These are phyloP conservation scores for Suhomyces maxii DNA, from an alignment of 1,139 yeast genomes.

Conservation along the genomic window DNA sequence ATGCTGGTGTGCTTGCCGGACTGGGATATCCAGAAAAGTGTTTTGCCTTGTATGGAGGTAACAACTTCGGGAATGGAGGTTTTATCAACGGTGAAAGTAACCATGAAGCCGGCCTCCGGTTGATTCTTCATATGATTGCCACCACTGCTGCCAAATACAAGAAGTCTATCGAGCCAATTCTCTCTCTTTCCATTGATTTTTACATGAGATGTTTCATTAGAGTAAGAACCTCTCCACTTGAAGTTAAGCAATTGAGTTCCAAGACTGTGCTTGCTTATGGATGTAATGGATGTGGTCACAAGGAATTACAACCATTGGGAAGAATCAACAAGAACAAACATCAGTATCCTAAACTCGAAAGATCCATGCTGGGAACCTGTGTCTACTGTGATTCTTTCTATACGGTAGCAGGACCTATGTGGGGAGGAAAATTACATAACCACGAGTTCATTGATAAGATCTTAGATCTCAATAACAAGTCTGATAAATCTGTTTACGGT, in stretches of 20 bases:
- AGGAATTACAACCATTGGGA: conserved; percentile 73
- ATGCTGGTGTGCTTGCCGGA: conserved; percentile 93
- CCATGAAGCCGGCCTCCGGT: conserved; percentile 89
- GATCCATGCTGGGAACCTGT: conserved; percentile 39
- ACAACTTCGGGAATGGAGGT: conserved; percentile 64
- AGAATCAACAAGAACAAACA: conserved; percentile 41
- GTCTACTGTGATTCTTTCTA: conserved; percentile 65
- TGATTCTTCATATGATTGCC: conserved; percentile 75
- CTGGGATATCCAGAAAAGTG: conserved; percentile 96
- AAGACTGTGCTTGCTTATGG: conserved; percentile 77
- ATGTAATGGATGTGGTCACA: conserved; percentile 86
- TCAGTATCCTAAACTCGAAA: conserved; percentile 33
- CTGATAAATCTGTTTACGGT: conserved; percentile 59
- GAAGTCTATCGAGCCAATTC: conserved; percentile 79
- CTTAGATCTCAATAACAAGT: conserved; percentile 51
- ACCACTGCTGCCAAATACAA: conserved; percentile 88
- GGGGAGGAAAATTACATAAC: conserved; percentile 80
- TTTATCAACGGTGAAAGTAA: conserved; percentile 76
- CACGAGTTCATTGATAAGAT: conserved; percentile 63
- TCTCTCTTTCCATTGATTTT: conserved; percentile 85
- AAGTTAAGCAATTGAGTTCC: conserved; percentile 73
- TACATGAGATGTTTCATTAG: conserved; percentile 84
- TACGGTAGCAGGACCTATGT: conserved; percentile 96
- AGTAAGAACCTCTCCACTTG: conserved; percentile 73
- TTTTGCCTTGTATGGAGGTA: conserved; percentile 84